phyloP scores from a whole-genome alignment of 2,329 filamentous ascomycete genomes.

The Zymoseptoria tritici region DNA sequence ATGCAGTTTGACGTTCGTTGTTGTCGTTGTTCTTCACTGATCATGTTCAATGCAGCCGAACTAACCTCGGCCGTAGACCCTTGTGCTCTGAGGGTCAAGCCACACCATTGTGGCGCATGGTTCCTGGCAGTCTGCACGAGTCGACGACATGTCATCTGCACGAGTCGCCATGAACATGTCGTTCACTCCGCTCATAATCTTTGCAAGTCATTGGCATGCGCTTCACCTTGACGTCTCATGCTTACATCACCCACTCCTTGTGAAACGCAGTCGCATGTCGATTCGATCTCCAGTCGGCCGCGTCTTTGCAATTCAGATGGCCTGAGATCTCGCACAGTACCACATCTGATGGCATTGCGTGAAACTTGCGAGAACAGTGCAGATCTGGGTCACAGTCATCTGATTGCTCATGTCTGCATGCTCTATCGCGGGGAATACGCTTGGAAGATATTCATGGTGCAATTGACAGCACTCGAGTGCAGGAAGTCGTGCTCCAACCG shows the following conservation, averaged over 20 bases:
- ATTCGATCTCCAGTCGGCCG: too few species aligned
- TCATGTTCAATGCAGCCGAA: background rate
- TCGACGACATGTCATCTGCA: background rate
- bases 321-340: too few species aligned
- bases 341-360: too few species aligned
- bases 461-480: too few species aligned
- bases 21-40: background rate
- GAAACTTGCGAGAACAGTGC: too few species aligned
- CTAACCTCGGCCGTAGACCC: background rate
- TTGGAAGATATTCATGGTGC: too few species aligned
- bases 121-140: background rate
- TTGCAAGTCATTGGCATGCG: background rate
- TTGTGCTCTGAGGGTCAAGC: background rate
- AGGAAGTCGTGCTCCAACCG: too few species aligned
- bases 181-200: background rate
- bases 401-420: too few species aligned
- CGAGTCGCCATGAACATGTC: background rate
- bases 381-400: too few species aligned
- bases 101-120: background rate
- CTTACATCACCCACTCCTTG: background rate
- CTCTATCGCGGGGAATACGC: too few species aligned
- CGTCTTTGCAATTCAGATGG: too few species aligned
- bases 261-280: background rate
- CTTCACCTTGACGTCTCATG: background rate
- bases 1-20: background rate